Percentiles rank a stretch among this genome's conserved stretches.
Conservation (phyloP, 164 flowering plant species). For the Vitis rotundifolia region DNA sequence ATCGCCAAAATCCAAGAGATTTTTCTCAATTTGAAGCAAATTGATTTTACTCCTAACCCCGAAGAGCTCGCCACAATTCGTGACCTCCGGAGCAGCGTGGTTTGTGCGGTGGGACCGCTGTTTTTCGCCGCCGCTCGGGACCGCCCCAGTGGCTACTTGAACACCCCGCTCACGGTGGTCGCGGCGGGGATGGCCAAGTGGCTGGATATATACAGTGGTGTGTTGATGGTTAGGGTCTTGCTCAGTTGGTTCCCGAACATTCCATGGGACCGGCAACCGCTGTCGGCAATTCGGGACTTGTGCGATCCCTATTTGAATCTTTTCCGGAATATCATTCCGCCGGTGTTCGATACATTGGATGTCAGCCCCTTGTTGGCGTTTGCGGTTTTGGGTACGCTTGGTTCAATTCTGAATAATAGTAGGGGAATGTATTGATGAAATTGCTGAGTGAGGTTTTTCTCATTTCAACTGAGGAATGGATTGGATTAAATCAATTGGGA, state of each 20-base stretch:
- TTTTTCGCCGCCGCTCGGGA: conserved; percentile 63
- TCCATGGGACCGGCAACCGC: conserved; percentile 91
- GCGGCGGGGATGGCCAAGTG: conserved; percentile 87
- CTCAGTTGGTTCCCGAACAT: conserved; percentile 99
- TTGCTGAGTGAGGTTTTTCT: too few relatives aligned
- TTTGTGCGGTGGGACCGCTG: conserved; percentile 50
- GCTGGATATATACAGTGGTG: conserved; percentile 89
- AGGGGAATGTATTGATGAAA: conserved; percentile 23
- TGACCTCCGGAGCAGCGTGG: conserved; percentile 17
- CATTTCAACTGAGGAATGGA: too few relatives aligned
- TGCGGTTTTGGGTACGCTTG: conserved; percentile 70
- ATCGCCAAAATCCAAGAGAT: conserved; percentile 6
- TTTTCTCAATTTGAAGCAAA: conserved; percentile 11
- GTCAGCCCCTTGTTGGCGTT: conserved; percentile 89
- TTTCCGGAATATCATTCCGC: conserved; percentile 86
- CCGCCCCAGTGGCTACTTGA: conserved; percentile 45
- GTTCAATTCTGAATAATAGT: conserved; percentile 49
- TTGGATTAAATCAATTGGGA: too few relatives aligned
- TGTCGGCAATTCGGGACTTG: conserved; percentile 84
- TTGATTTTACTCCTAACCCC: conserved; percentile 25
- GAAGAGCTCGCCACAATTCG: conserved; percentile 22
- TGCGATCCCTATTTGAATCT: conserved; percentile 91
- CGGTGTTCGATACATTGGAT: conserved; percentile 74
- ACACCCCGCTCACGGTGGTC: conserved; percentile 80
- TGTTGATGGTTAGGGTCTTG: conserved; percentile 89